Percentiles rank a stretch among this genome's conserved stretches.
phyloP scores from a whole-genome alignment of 202 grass and related monocot genomes.

The Panicum hallii region DNA sequence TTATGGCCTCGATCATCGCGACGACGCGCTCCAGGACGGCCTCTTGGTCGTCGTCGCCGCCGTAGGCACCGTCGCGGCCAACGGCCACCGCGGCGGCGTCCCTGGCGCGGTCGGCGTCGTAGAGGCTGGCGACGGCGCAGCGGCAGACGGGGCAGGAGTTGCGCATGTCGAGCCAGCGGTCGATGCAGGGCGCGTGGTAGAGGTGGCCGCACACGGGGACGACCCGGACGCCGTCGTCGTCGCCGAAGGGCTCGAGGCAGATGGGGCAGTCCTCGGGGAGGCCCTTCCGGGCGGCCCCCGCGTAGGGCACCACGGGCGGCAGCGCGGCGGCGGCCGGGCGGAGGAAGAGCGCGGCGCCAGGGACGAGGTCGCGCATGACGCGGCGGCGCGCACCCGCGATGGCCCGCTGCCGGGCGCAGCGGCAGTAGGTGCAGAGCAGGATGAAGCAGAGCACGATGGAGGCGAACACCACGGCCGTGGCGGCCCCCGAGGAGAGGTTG shows the following conservation, averaged over 20 bases:
- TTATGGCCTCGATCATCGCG: conserved; percentile 52
- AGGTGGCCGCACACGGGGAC: conserved; percentile 64
- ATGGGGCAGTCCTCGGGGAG: conserved; percentile 58
- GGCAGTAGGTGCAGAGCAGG: conserved; percentile 72
- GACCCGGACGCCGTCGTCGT: conserved; percentile 67
- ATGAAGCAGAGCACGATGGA: conserved; percentile 67
- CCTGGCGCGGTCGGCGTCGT: conserved; percentile 6
- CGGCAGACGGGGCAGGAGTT: conserved; percentile 72
- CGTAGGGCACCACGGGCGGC: conserved; percentile 53
- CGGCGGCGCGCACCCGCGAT: conserved; percentile 34
- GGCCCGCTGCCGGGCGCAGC: conserved; percentile 54
- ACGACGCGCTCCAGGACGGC: conserved; percentile 52
- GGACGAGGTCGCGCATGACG: conserved; percentile 47
- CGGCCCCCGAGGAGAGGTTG: conserved; percentile 46
- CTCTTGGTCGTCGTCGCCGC: conserved; percentile 40
- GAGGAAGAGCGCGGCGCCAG: conserved; percentile 9
- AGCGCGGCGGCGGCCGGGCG: not conserved
- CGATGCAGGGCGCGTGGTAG: conserved; percentile 72
- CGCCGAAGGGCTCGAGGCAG: conserved; percentile 61
- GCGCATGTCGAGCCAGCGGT: conserved; percentile 64
- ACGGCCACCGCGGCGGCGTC: not conserved
- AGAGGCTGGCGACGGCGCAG: conserved; percentile 49
- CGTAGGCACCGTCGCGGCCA: not conserved
- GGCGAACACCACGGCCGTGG: conserved; percentile 60
- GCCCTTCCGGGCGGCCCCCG: conserved; percentile 7